Base-by-base conservation (phyloP, 2,329 filamentous ascomycete species). In the Phaeosphaeria sp. region DNA sequence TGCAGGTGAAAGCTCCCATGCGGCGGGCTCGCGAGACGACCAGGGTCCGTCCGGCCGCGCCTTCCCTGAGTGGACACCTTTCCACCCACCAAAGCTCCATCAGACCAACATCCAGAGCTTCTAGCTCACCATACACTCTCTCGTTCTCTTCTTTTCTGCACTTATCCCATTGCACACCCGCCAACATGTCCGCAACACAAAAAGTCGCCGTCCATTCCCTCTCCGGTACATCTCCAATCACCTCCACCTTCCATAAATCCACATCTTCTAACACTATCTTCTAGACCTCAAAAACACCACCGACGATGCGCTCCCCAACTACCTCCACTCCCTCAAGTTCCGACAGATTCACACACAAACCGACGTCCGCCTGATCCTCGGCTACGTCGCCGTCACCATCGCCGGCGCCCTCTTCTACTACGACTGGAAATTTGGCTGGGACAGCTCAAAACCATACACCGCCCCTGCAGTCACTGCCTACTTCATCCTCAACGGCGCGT, bases 251-350 rank as follows among this genome's bases (percentile, higher is more conserved):
- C 18, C 25, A 36, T 36, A 13, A 36, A 49, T 13, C 13, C 30
- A 36, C 3, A 36, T 13, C 2, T 1, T 17, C 60, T 69, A 53
- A 72, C 56, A 55, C 25, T 36, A 15, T 15, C 18, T 25, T 11
- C 8, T 56, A 96, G 95, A 98, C 77, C 89, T 99, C 64, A 98
- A 98, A 80, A 96, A 95, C 81, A 96, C 93, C 40, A 92, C 91
- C 66, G 95, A 99, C 81, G 95, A 99, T 80, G 92, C 93, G 56
- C 89, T 99, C 59, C 88, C 91, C 57, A 93, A 95, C 80, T 98
- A 98, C 82, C 88, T 99, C 63, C 94, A 92, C 79, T 91, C 88
- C 30, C 88, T 98, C 76, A 89, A 84, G 66, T 97, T 97, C 83
- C 86, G 82, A 62, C 93, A 96, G 79, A 89, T 91, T 63, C 90